phyloP scores from a whole-genome alignment of 371 early-diverging fungal genomes.

The Mucor lusitanicus region DNA sequence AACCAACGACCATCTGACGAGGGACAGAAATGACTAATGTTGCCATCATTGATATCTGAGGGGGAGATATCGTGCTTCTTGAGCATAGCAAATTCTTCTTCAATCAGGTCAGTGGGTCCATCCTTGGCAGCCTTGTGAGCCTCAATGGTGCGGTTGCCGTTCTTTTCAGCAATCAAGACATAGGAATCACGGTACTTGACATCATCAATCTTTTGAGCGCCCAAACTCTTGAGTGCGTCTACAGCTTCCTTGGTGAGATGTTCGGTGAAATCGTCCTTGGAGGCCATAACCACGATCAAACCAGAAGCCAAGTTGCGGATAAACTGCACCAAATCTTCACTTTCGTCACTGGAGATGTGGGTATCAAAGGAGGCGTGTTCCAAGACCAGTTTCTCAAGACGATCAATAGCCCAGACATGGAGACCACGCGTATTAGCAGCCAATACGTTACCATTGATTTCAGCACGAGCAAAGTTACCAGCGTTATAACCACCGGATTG shows the following conservation, averaged over 20 bases:
- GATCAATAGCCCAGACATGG: conserved; percentile 75
- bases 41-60: conserved; percentile 35
- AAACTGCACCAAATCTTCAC: conserved; percentile 68
- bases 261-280: conserved; percentile 75
- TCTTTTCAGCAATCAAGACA: conserved; percentile 77
- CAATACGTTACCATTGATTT: conserved; percentile 63
- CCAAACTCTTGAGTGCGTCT: conserved; percentile 61
- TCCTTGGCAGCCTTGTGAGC: conserved; percentile 46
- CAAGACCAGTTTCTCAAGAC: conserved; percentile 63
- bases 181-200: conserved; percentile 79
- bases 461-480: conserved; percentile 75
- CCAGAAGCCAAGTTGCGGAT: conserved; percentile 66
- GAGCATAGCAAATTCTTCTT: conserved; percentile 40
- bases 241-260: conserved; percentile 62
- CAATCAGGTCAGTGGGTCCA: conserved; percentile 55
- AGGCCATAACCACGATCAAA: conserved; percentile 66
- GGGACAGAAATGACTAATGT: conserved; percentile 59
- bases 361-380: conserved; percentile 80
- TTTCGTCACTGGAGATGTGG: conserved; percentile 70
- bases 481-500: conserved; percentile 78
- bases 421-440: conserved; percentile 73
- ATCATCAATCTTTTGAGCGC: conserved; percentile 57
- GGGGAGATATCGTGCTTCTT: conserved; percentile 28
- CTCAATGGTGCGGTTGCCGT: conserved; percentile 25
- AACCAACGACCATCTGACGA: conserved; percentile 76